These are phyloP conservation scores for Posidonia australis DNA, from an alignment of 106 monocot genomes.

Conservation along the genomic window DNA sequence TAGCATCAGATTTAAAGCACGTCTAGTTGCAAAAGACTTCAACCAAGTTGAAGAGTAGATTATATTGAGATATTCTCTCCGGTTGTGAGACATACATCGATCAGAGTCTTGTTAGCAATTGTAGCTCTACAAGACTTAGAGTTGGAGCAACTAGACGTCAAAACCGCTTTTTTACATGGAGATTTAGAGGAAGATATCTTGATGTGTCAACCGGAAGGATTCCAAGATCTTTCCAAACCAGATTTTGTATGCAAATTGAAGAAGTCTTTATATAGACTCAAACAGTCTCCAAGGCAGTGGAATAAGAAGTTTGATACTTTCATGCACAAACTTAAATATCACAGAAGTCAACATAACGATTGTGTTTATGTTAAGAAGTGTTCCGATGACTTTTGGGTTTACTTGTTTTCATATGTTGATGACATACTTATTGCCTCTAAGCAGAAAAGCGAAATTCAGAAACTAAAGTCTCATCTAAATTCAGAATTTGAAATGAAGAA, in stretches of 20 bases:
- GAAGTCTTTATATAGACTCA: constrained; percentile 3
- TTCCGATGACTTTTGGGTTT: too few species aligned
- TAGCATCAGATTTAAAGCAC: constrained; percentile 1
- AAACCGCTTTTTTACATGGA: neutral
- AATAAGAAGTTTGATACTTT: constrained; percentile 6
- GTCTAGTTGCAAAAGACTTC: neutral
- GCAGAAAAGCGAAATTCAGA: too few species aligned
- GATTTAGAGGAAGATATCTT: constrained; percentile 1
- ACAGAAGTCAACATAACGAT: too few species aligned
- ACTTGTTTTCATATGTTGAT: neutral
- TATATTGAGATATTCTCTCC: neutral
- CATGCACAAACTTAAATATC: too few species aligned
- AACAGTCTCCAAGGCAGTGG: neutral
- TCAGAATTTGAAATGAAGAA: too few species aligned
- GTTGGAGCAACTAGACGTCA: constrained; percentile 1
- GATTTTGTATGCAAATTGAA: neutral
- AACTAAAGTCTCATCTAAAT: too few species aligned
- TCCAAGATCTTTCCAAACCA: too few species aligned
- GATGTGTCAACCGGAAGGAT: too few species aligned
- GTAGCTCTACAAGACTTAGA: neutral
- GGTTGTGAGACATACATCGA: neutral
- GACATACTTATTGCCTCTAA: neutral
- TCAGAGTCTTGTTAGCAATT: neutral
- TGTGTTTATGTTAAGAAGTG: too few species aligned
- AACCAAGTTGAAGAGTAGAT: neutral